A percentile compares a stretch with the other conserved stretches of the same genome.
These are phyloP conservation scores for Grosmannia penicillata DNA, from an alignment of 2,329 filamentous ascomycete genomes.

Conservation along the genomic window DNA sequence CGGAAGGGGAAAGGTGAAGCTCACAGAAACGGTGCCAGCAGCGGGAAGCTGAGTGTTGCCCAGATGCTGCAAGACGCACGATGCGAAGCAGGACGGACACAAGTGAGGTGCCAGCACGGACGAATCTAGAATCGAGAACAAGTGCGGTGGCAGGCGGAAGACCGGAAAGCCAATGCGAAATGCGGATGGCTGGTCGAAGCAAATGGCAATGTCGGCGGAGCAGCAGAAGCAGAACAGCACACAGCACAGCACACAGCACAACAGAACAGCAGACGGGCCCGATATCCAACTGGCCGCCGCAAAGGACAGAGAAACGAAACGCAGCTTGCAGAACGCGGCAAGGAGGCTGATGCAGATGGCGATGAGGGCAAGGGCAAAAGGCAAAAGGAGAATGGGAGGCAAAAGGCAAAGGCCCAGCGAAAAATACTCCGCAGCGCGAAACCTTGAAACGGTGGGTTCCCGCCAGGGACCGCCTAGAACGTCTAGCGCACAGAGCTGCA, in stretches of 20 bases:
- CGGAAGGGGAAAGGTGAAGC: neutral
- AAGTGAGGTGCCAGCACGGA: no score
- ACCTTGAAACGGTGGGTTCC: constrained; percentile 1
- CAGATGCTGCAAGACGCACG: no score
- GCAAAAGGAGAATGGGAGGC: neutral
- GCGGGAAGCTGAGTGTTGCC: neutral
- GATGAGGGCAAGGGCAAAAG: neutral
- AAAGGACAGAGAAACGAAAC: neutral
- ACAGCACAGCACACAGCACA: neutral
- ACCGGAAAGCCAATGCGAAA: no score
- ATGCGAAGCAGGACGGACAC: no score
- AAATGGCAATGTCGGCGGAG: no score
- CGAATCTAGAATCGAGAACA: no score
- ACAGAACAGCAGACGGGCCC: neutral
- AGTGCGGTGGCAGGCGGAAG: no score
- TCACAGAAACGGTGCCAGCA: neutral
- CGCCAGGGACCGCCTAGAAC: neutral
- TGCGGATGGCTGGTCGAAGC: no score
- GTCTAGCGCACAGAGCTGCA: no score
- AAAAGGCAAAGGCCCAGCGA: no score
- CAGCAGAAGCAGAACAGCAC: no score
- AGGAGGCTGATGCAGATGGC: neutral
- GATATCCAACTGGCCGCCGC: neutral
- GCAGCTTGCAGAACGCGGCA: neutral
- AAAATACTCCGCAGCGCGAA: neutral